A percentile compares a stretch with the other conserved stretches of the same genome.
Evolutionary conservation across 441 rosid species (phyloP).

Genomic region (Metrosideros polymorpha): DNA sequence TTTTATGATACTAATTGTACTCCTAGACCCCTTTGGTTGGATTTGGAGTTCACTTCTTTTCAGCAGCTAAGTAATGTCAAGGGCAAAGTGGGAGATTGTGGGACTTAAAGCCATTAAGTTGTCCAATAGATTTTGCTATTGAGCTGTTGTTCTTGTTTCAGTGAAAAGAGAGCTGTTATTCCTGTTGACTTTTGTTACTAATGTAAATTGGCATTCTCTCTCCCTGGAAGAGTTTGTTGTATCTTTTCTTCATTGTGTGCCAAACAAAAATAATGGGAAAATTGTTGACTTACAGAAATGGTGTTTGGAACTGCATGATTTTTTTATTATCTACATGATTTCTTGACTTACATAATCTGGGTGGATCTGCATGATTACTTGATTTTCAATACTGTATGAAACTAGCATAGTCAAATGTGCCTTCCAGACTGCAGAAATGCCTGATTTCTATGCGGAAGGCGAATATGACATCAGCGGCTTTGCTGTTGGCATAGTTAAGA

Average conservation of each 20-base stretch:
- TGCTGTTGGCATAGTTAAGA: conserved; percentile 83
- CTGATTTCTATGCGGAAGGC: conserved; percentile 66
- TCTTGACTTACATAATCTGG: neutral
- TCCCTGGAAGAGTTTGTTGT: neutral
- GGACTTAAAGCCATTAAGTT: neutral
- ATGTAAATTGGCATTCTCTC: neutral
- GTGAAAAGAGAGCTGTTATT: neutral
- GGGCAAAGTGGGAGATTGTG: neutral
- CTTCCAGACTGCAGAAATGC: conserved; percentile 93
- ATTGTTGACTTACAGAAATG: neutral
- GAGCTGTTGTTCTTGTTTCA: neutral
- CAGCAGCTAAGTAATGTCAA: neutral
- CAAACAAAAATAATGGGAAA: neutral
- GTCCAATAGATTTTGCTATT: neutral
- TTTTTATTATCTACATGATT: neutral
- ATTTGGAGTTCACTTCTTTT: neutral
- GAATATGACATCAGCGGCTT: conserved; percentile 84
- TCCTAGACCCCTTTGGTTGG: neutral
- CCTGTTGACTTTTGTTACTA: neutral
- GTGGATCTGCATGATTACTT: neutral
- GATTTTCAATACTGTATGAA: neutral
- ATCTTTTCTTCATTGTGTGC: neutral
- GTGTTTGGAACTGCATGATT: neutral
- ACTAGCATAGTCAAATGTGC: neutral
- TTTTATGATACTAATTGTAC: neutral